Percentiles rank a stretch among this genome's conserved stretches.
These are phyloP conservation scores for Lithospermum erythrorhizon DNA, from an alignment of 257 asterid genomes.

Conservation along the genomic window DNA sequence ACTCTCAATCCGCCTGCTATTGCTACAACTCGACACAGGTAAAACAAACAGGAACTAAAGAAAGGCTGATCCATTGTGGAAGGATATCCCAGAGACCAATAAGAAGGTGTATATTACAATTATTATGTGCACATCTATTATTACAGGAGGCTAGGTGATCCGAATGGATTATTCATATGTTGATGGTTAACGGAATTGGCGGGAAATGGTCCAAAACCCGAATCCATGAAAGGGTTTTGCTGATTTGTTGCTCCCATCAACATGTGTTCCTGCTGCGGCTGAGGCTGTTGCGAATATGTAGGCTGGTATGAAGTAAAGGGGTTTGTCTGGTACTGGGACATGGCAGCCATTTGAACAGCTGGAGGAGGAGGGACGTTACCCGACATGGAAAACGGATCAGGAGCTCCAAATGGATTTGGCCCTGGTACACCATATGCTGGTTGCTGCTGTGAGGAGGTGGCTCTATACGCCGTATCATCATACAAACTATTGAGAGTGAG, in stretches of 20 bases:
- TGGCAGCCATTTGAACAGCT: constrained; percentile 37
- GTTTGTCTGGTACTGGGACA: constrained; percentile 45
- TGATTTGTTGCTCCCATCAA: constrained; percentile 21
- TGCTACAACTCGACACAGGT: neutral
- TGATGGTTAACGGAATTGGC: constrained; percentile 33
- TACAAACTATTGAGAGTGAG: constrained; percentile 74
- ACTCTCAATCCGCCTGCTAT: neutral
- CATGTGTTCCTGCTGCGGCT: constrained; percentile 28
- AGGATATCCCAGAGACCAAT: constrained; percentile 26
- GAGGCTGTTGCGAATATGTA: constrained; percentile 45
- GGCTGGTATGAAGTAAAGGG: constrained; percentile 76
- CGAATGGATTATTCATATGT: constrained; percentile 64
- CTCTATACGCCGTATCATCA: constrained; percentile 83
- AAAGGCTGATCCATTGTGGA: neutral
- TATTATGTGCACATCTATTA: constrained; percentile 13
- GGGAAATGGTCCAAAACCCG: constrained; percentile 58
- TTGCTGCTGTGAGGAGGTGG: constrained; percentile 42
- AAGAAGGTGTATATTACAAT: constrained; percentile 25
- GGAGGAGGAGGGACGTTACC: constrained; percentile 38
- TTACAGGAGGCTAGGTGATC: constrained; percentile 53
- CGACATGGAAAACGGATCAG: constrained; percentile 61
- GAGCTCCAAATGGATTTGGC: constrained; percentile 84
- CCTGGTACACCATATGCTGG: constrained; percentile 82
- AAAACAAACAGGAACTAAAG: neutral
- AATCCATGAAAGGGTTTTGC: constrained; percentile 74